Evolutionary conservation across 108 stramenopile genomes (phyloP), one percentile per base, ranked within the genome.

Genomic region (Craspedostauros australis): DNA sequence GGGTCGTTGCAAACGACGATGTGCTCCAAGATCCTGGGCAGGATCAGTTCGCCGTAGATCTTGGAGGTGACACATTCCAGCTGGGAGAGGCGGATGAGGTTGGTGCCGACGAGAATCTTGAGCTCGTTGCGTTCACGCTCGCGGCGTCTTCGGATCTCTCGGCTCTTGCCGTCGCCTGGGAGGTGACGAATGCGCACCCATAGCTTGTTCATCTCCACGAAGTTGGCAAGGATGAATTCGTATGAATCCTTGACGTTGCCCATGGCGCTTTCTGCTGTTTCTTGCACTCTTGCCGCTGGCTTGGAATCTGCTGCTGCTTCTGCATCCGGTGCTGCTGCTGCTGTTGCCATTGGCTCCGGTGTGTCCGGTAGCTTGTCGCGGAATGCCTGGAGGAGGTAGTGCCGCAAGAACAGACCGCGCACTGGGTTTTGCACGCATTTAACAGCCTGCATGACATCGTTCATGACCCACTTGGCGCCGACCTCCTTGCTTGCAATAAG

Each of bases 351-450:
- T 23, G 68, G 53, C 19, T 75, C 73, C 24, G 77, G 73, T 1
- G 75, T 79, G 49, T 95, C 92, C 8, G 98, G 96, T 29, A 99
- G 79, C 63, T 90, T 91, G 73, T 96, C 94, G 39, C 88, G 77
- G 32, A 83, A 48, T 16, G 73, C 85, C 56, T 94, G 90, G 32
- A 95, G 56, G 52, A 99, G 75, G 68, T 94, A 98, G 72, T 98
- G 80, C 45, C 99, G 75, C 66, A 99, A 80, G 75, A 99, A 99
- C 37, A 99, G 76, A 42, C 99, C 99, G 16, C 99, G 73, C 57
- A 95, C 88, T 4, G 99, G 99, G 62, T 96, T 96, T 65, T 99
- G 99, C 16, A 98, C 99, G 47, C 97, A 96, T 60, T 96, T 96
- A 59, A 89, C 82, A 57, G 95, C 94, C 68, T 98, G 90, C 21